These are phyloP conservation scores for Solanum paucissectum DNA, from an alignment of 257 asterid species.

Conservation along the genomic window DNA sequence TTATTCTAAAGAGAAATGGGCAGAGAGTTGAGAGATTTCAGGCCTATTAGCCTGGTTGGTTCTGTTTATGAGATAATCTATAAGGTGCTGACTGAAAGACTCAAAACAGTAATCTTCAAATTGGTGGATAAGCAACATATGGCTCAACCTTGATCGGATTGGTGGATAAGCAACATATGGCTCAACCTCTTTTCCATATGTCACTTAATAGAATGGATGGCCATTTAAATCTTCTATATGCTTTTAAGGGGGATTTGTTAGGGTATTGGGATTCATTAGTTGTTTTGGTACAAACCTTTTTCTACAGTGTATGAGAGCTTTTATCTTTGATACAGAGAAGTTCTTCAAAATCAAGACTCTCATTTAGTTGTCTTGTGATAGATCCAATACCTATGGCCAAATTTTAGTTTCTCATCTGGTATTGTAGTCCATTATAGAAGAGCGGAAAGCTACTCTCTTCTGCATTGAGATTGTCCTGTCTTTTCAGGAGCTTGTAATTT, in stretches of 20 bases:
- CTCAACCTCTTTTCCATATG: neutral
- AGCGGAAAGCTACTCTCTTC: neutral
- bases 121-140: neutral
- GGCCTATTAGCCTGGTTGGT: neutral
- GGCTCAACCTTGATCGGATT: neutral
- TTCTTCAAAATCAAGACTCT: neutral
- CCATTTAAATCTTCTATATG: neutral
- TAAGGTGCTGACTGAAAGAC: neutral
- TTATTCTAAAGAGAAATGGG: neutral
- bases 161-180: too few species aligned
- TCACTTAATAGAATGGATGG: neutral
- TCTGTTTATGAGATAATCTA: neutral
- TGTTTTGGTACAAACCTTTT: neutral
- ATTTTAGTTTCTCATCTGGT: neutral
- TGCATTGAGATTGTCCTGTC: neutral
- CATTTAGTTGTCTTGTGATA: neutral
- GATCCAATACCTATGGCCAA: neutral
- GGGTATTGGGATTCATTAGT: neutral
- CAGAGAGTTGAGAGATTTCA: neutral
- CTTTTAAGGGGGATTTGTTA: neutral
- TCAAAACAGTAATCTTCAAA: neutral
- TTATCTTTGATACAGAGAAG: neutral
- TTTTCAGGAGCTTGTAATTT: neutral
- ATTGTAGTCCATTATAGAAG: neutral
- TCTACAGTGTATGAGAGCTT: neutral